Conservation (phyloP, 257 asterid genomes). For the Fraxinus americana region DNA sequence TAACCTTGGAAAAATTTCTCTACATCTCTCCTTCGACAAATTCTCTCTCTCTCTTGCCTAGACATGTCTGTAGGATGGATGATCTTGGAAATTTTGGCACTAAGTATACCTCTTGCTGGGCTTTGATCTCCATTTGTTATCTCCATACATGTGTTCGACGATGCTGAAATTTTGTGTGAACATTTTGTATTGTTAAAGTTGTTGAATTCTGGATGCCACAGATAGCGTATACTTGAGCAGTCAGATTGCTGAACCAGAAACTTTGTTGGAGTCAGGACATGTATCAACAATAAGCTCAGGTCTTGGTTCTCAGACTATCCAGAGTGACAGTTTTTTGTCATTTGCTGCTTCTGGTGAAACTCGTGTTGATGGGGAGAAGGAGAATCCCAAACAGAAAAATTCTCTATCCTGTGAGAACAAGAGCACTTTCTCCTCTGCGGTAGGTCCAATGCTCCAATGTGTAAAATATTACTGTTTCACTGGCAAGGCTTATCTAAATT, state of each 20-base stretch:
- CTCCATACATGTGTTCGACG: neutral
- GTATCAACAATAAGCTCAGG: conserved; percentile 42
- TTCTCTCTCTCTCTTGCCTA: neutral
- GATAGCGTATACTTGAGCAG: conserved; percentile 46
- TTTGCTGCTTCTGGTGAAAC: conserved; percentile 49
- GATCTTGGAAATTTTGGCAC: neutral
- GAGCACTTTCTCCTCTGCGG: conserved; percentile 70
- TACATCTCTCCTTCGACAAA: neutral
- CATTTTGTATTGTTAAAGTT: conserved; percentile 6
- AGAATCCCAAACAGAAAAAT: conserved; percentile 37
- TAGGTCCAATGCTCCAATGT: conserved; percentile 28
- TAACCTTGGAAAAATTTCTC: neutral
- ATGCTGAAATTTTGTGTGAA: neutral
- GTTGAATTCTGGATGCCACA: conserved; percentile 36
- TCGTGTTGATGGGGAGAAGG: conserved; percentile 47
- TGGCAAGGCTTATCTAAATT: conserved; percentile 20
- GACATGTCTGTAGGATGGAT: neutral
- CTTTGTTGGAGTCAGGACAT: conserved; percentile 53
- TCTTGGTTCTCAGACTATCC: conserved; percentile 52
- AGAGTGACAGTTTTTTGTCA: conserved; percentile 51
- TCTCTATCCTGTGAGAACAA: conserved; percentile 68
- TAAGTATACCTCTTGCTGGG: neutral
- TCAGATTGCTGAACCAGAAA: conserved; percentile 54
- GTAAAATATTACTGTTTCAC: conserved; percentile 8
- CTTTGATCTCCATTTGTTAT: neutral